Evolutionary conservation across 345 rosid genomes (phyloP).

Genomic region (Theobroma cacao): DNA sequence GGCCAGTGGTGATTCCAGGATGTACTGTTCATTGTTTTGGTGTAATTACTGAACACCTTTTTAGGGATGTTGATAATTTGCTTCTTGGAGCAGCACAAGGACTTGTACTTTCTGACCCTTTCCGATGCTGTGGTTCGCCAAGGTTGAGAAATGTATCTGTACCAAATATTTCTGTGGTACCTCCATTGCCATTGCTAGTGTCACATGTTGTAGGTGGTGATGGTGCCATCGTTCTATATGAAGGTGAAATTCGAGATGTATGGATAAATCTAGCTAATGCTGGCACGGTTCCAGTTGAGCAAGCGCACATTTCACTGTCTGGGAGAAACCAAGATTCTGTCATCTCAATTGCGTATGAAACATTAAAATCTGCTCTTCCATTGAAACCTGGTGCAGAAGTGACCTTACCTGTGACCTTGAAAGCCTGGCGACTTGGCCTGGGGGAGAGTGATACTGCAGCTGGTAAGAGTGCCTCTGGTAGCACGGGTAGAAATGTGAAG

Average conservation of each 20-base stretch:
- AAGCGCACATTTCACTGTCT: constrained; percentile 87
- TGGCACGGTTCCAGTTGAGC: constrained; percentile 88
- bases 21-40: constrained; percentile 97
- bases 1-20: constrained; percentile 76
- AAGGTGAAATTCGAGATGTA: constrained; percentile 89
- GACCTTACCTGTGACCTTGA: constrained; percentile 75
- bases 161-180: constrained; percentile 80
- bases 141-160: constrained; percentile 71
- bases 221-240: constrained; percentile 87
- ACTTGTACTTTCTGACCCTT: constrained; percentile 98
- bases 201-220: constrained; percentile 85
- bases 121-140: constrained; percentile 88
- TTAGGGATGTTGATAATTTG: constrained; percentile 91
- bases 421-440: constrained; percentile 84
- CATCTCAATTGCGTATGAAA: constrained; percentile 68
- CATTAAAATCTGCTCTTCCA: constrained; percentile 75
- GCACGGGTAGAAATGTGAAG: constrained; percentile 62
- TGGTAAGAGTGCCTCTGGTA: constrained; percentile 52
- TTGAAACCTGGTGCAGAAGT: constrained; percentile 95
- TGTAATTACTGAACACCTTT: constrained; percentile 88
- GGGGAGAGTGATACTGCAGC: constrained; percentile 58
- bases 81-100: constrained; percentile 99
- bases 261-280: constrained; percentile 91
- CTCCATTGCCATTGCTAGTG: constrained; percentile 79
- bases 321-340: constrained; percentile 97